These are phyloP conservation scores for Penicillium maclennaniae DNA, from an alignment of 495 filamentous ascomycete genomes.

Conservation along the genomic window DNA sequence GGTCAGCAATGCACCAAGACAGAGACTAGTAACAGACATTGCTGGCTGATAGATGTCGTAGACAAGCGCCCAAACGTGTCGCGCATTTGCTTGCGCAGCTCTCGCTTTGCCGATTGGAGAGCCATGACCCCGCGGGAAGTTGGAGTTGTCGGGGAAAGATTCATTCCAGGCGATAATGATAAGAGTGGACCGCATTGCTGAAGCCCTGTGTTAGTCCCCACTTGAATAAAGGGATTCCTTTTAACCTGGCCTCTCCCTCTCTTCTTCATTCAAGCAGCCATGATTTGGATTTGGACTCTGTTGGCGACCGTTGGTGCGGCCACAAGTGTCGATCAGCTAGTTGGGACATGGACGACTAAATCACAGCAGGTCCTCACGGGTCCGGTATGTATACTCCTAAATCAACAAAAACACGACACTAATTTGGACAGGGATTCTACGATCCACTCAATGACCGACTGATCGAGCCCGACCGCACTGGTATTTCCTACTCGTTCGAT, in stretches of 20 bases:
- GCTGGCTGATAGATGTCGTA: constrained; percentile 51
- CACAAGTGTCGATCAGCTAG: constrained; percentile 44
- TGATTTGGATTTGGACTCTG: constrained; percentile 26
- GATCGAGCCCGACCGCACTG: constrained; percentile 65
- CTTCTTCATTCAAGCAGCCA: constrained; percentile 7
- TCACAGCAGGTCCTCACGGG: constrained; percentile 69
- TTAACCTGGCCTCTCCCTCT: background rate
- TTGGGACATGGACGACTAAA: constrained; percentile 78
- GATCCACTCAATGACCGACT: constrained; percentile 65
- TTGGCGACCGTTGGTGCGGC: constrained; percentile 29
- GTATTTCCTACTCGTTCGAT: constrained; percentile 81
- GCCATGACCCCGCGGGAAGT: constrained; percentile 38
- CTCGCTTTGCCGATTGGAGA: constrained; percentile 65
- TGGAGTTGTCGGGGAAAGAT: constrained; percentile 1
- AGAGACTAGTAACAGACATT: constrained; percentile 53
- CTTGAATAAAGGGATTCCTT: constrained; percentile 21
- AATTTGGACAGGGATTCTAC: constrained; percentile 59
- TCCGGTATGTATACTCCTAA: constrained; percentile 47
- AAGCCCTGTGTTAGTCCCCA: constrained; percentile 17
- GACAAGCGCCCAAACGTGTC: constrained; percentile 55
- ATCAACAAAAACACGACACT: constrained; percentile 3
- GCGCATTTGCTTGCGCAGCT: constrained; percentile 67
- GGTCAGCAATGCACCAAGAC: constrained; percentile 9
- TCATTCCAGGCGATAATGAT: constrained; percentile 23
- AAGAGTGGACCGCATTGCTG: constrained; percentile 18